Evolutionary conservation across 305 asterid species (phyloP).

Genomic region (Lippia alba): DNA sequence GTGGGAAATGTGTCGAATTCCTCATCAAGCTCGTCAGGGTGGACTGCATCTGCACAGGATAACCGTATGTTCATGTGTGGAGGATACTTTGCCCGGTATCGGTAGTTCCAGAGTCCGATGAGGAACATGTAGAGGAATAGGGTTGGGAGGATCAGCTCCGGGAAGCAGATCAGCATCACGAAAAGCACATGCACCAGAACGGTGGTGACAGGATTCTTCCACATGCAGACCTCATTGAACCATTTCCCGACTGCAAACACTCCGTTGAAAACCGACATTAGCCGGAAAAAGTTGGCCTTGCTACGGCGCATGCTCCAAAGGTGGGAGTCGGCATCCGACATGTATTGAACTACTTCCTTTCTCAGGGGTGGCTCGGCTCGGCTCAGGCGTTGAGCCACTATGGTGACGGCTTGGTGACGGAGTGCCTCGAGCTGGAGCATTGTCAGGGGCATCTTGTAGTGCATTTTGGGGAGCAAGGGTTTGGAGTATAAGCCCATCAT

Average conservation of each 20-base stretch:
- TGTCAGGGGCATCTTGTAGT: constrained; percentile 70
- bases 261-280: constrained; percentile 69
- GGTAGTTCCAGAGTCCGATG: constrained; percentile 82
- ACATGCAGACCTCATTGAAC: constrained; percentile 73
- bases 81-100: constrained; percentile 67
- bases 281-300: constrained; percentile 82
- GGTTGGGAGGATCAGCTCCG: constrained; percentile 80
- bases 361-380: constrained; percentile 91
- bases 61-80: constrained; percentile 88
- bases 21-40: constrained; percentile 89
- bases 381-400: constrained; percentile 77
- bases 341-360: constrained; percentile 81
- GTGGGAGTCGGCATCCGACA: constrained; percentile 79
- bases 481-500: constrained; percentile 74
- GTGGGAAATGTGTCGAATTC: constrained; percentile 89
- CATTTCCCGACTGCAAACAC: constrained; percentile 62
- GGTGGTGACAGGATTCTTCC: constrained; percentile 82
- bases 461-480: constrained; percentile 91
- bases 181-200: constrained; percentile 76
- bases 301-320: constrained; percentile 98
- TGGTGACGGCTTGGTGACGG: constrained; percentile 80
- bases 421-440: constrained; percentile 65
- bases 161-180: constrained; percentile 67
- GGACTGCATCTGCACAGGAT: constrained; percentile 71
- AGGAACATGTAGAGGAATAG: constrained; percentile 79